These are phyloP conservation scores for Camellia granthamiana DNA, from an alignment of 148 eudicot species.

Conservation along the genomic window DNA sequence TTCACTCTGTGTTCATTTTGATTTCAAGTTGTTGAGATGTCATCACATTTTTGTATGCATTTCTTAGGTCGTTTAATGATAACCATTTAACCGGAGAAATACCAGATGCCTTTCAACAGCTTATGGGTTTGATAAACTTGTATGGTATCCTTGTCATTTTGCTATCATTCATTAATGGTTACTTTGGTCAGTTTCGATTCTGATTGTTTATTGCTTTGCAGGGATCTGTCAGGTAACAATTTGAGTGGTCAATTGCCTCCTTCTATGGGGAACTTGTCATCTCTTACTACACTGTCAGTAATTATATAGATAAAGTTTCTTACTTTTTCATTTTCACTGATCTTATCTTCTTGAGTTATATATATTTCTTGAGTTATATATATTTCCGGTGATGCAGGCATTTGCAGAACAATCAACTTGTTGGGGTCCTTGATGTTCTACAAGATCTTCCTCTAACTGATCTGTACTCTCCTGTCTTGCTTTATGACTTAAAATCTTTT, in stretches of 20 bases:
- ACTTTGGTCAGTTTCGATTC: not conserved
- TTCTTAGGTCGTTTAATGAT: constrained; percentile 58
- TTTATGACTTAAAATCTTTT: not conserved
- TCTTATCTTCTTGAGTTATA: too few relatives aligned
- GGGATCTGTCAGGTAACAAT: constrained; percentile 81
- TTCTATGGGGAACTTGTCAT: constrained; percentile 67
- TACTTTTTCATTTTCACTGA: not conserved
- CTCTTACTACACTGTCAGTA: constrained; percentile 72
- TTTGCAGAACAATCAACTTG: constrained; percentile 77
- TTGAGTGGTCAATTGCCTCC: constrained; percentile 76
- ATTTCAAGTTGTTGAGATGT: too few relatives aligned
- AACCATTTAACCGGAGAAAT: constrained; percentile 70
- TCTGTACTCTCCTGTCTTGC: constrained; percentile 43
- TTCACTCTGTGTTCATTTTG: not conserved
- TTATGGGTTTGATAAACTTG: constrained; percentile 62
- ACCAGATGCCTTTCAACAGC: constrained; percentile 74
- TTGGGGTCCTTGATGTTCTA: constrained; percentile 66
- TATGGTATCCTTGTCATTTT: constrained; percentile 27
- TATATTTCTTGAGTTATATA: not conserved
- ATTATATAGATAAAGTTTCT: constrained; percentile 11
- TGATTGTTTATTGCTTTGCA: constrained; percentile 28
- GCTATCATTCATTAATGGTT: constrained; percentile 6
- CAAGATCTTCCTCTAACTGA: constrained; percentile 74
- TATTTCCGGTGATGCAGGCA: constrained; percentile 43
- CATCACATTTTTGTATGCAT: not conserved